These are phyloP conservation scores for Huntiella savannae DNA, from an alignment of 2,329 filamentous ascomycete genomes.

Conservation along the genomic window DNA sequence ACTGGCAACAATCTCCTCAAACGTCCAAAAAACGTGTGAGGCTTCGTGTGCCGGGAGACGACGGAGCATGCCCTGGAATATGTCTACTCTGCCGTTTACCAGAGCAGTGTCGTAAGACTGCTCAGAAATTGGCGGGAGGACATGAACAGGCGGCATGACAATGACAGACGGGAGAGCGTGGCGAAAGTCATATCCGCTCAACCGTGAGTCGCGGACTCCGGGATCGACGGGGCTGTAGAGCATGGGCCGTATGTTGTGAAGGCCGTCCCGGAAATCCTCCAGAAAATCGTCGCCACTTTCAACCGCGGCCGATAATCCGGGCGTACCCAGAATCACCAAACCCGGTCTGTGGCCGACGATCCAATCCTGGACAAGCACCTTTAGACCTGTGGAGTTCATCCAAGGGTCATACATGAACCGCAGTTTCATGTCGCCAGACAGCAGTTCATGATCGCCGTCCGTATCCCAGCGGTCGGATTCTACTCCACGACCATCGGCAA, in stretches of 20 bases:
- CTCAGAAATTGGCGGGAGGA: constrained; percentile 26
- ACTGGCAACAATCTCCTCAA: constrained; percentile 27
- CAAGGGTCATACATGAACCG: constrained; percentile 45
- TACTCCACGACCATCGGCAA: no score
- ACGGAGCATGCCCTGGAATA: constrained; percentile 33
- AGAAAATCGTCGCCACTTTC: constrained; percentile 28
- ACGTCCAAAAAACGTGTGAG: constrained; percentile 30
- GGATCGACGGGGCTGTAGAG: constrained; percentile 12
- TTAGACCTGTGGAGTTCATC: constrained; percentile 25
- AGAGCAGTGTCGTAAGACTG: constrained; percentile 29
- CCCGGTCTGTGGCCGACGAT: constrained; percentile 17
- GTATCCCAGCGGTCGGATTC: constrained; percentile 17
- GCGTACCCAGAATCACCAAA: constrained; percentile 32
- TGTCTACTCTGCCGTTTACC: constrained; percentile 29
- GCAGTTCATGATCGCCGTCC: constrained; percentile 24
- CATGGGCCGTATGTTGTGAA: constrained; percentile 26
- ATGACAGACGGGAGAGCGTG: constrained; percentile 13
- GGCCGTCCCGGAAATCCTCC: constrained; percentile 24
- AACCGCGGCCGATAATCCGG: constrained; percentile 35
- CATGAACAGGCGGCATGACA: constrained; percentile 25
- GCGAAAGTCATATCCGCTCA: constrained; percentile 9
- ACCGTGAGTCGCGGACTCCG: not conserved
- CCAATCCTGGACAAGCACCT: constrained; percentile 18
- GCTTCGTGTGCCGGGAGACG: constrained; percentile 22
- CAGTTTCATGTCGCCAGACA: constrained; percentile 24